Evolutionary conservation across 768 basidiomycete species (phyloP).

Genomic region (Dacryopinax primogenitus): DNA sequence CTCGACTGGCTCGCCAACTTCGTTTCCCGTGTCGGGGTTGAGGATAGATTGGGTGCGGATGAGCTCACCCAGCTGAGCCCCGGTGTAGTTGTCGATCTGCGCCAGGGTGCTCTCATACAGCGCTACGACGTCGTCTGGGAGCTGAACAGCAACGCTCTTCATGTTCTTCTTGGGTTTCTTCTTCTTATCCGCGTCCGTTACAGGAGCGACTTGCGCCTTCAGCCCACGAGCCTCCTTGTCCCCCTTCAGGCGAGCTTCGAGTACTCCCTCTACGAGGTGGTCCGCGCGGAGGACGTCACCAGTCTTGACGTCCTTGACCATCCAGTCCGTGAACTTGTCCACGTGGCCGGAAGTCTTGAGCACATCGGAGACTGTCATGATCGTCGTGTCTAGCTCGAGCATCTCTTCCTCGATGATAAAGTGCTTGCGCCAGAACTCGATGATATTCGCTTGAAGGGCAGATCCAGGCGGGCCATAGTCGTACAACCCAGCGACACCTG

Average conservation of each 20-base stretch:
- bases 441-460: conserved; percentile 89
- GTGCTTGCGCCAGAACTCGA: conserved; percentile 91
- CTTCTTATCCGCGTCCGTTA: conserved; percentile 46
- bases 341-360: conserved; percentile 97
- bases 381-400: conserved; percentile 95
- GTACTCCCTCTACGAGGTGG: conserved; percentile 84
- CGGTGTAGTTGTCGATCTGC: conserved; percentile 93
- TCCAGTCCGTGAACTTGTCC: conserved; percentile 97
- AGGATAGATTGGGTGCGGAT: conserved; percentile 65
- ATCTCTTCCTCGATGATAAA: conserved; percentile 98
- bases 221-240: conserved; percentile 79
- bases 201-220: conserved; percentile 41
- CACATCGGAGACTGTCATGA: conserved; percentile 90
- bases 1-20: conserved; percentile 80
- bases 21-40: conserved; percentile 88
- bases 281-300: conserved; percentile 94
- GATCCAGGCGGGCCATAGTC: conserved; percentile 97
- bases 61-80: conserved; percentile 75
- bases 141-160: conserved; percentile 53
- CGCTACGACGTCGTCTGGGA: conserved; percentile 57
- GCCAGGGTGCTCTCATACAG: conserved; percentile 77
- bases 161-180: conserved; percentile 59
- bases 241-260: conserved; percentile 79
- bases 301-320: conserved; percentile 92
- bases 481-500: conserved; percentile 93